Percentiles rank a stretch among this genome's conserved stretches.
phyloP scores from a whole-genome alignment of 2,329 filamentous ascomycete genomes.

The Clarireedia homoeocarpa region DNA sequence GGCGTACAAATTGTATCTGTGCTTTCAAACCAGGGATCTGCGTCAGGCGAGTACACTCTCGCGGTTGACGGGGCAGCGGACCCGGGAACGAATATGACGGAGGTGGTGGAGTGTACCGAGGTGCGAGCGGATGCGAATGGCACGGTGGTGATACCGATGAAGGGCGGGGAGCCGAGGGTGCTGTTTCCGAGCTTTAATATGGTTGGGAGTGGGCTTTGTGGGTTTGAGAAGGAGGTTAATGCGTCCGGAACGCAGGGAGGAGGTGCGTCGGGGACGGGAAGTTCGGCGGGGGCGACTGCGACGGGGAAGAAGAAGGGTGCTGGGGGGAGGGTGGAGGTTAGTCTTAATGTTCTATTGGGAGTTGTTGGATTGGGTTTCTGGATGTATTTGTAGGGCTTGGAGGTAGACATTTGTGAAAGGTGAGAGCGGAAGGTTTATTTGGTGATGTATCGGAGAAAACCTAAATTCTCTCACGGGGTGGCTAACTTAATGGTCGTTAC shows the following conservation, averaged over 20 bases:
- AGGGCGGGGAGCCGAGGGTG: slow-evolving; percentile 3
- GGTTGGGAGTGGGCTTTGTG: slow-evolving; percentile 4
- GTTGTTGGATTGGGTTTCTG: neutral
- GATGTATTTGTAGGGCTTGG: neutral
- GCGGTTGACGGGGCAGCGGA: slow-evolving; percentile 6
- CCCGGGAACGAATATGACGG: slow-evolving; percentile 9
- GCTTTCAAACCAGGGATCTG: slow-evolving; percentile 32
- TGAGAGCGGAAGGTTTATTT: neutral
- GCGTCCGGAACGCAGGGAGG: neutral
- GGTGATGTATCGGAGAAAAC: too few species aligned
- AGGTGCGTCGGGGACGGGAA: neutral
- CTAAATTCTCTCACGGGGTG: too few species aligned
- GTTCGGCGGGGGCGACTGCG: neutral
- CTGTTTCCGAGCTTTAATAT: neutral
- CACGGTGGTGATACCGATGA: neutral
- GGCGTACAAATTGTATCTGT: slow-evolving; percentile 21
- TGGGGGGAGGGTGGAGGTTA: neutral
- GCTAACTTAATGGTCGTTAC: too few species aligned
- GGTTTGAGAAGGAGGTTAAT: neutral
- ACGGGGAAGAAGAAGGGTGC: neutral
- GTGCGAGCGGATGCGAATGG: neutral
- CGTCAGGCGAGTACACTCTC: neutral
- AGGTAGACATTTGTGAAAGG: neutral
- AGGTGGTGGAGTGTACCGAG: slow-evolving; percentile 9
- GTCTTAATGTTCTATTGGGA: neutral